Conservation (phyloP, 208 protist genomes). For the Lotmaria passim region DNA sequence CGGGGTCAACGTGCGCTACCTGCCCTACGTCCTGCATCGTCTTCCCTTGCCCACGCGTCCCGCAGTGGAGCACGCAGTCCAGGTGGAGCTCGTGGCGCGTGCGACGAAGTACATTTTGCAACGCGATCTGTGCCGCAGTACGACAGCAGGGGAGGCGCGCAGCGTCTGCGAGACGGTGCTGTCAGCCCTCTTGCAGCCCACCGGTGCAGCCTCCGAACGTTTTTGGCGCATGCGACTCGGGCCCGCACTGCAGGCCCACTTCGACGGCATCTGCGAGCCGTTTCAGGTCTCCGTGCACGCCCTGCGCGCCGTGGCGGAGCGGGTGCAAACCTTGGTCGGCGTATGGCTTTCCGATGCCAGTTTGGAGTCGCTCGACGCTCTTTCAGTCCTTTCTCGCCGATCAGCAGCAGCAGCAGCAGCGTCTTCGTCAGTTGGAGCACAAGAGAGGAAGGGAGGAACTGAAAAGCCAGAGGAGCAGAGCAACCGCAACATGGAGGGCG, state of each 20-base stretch:
- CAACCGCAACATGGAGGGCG: not conserved
- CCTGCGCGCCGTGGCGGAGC: conserved; percentile 58
- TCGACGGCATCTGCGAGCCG: conserved; percentile 52
- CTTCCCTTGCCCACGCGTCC: conserved; percentile 49
- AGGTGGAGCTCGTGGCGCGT: conserved; percentile 81
- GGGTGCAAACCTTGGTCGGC: conserved; percentile 51
- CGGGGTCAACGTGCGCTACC: conserved; percentile 72
- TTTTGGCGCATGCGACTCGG: conserved; percentile 82
- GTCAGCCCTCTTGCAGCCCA: conserved; percentile 55
- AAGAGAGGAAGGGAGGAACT: not conserved
- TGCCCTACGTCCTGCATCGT: conserved; percentile 84
- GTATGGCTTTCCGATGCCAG: conserved; percentile 53
- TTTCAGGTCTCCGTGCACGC: conserved; percentile 61
- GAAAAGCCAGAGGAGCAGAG: not conserved
- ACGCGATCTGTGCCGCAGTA: conserved; percentile 50
- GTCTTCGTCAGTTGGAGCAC: too few relatives aligned
- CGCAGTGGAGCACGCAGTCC: conserved; percentile 62
- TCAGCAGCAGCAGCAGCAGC: too few relatives aligned
- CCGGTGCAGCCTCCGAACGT: conserved; percentile 40
- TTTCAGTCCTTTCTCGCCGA: not conserved
- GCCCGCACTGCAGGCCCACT: conserved; percentile 47
- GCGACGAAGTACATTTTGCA: conserved; percentile 62
- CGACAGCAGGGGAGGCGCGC: conserved; percentile 37
- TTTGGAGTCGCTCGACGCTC: conserved; percentile 33
- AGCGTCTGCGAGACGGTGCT: conserved; percentile 48